Evolutionary conservation across 2,329 filamentous ascomycete genomes (phyloP).

Genomic region (Sporothrix euskadiensis): DNA sequence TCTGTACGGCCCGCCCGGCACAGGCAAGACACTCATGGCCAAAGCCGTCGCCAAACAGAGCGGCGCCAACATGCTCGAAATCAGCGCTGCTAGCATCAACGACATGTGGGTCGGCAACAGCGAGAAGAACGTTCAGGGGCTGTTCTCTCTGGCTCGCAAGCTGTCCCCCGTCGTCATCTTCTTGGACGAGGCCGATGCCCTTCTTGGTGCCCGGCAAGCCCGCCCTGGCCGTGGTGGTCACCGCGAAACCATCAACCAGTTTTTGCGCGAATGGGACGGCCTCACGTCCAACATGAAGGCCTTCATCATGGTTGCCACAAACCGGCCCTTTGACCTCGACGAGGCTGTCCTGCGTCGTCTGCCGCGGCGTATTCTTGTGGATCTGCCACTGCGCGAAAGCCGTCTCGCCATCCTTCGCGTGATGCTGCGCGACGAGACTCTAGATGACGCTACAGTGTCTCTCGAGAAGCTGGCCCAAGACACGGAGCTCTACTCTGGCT

Average conservation of each 20-base stretch:
- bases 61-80: constrained; percentile 75
- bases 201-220: constrained; percentile 75
- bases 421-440: constrained; percentile 66
- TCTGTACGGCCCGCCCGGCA: constrained; percentile 84
- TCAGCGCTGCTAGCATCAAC: constrained; percentile 87
- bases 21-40: constrained; percentile 69
- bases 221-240: constrained; percentile 68
- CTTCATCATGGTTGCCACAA: constrained; percentile 98
- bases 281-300: constrained; percentile 71
- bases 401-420: constrained; percentile 65
- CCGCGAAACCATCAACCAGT: constrained; percentile 93
- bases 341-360: constrained; percentile 78
- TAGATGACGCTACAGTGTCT: constrained; percentile 60
- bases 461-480: constrained; percentile 63
- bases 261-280: constrained; percentile 94
- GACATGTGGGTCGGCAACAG: constrained; percentile 96
- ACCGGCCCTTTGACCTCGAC: constrained; percentile 91
- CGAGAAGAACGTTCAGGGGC: constrained; percentile 91
- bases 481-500: constrained; percentile 78
- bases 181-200: constrained; percentile 93
- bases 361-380: constrained; percentile 70
- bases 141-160: constrained; percentile 90
- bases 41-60: constrained; percentile 69
- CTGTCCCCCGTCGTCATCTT: constrained; percentile 91
- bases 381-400: constrained; percentile 65